Conservation (phyloP, 2,329 filamentous ascomycete genomes). For the Geoglossum cookeanum region DNA sequence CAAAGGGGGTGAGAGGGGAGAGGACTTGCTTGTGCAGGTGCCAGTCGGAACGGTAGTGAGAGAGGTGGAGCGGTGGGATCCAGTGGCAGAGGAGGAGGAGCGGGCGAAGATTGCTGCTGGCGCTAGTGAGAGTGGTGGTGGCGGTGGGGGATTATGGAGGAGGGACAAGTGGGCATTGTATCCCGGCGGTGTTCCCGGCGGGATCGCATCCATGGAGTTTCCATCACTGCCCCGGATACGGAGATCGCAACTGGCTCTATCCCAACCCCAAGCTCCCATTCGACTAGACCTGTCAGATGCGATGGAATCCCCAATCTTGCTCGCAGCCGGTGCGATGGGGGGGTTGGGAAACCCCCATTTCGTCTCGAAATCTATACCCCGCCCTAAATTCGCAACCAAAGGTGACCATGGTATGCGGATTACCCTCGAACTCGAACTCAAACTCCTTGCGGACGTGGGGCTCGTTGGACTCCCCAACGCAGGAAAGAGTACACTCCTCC, state of each 20-base stretch:
- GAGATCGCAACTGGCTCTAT: slow-evolving; percentile 36
- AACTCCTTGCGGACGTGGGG: slow-evolving; percentile 85
- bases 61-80: slow-evolving; percentile 63
- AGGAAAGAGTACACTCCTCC: slow-evolving; percentile 81
- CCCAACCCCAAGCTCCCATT: slow-evolving; percentile 56
- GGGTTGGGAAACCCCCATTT: slow-evolving; percentile 92
- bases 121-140: neutral
- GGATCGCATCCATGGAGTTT: slow-evolving; percentile 39
- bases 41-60: slow-evolving; percentile 82
- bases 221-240: slow-evolving; percentile 36
- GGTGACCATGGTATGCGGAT: slow-evolving; percentile 65
- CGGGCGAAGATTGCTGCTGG: slow-evolving; percentile 8
- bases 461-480: slow-evolving; percentile 91
- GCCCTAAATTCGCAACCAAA: slow-evolving; percentile 74
- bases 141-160: neutral
- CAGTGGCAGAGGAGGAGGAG: slow-evolving; percentile 43
- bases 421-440: slow-evolving; percentile 73
- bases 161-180: slow-evolving; percentile 73
- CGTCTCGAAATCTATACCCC: slow-evolving; percentile 49
- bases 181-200: slow-evolving; percentile 58
- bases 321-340: slow-evolving; percentile 74
- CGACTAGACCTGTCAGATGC: slow-evolving; percentile 39
- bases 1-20: slow-evolving; percentile 57
- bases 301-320: slow-evolving; percentile 65
- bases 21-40: slow-evolving; percentile 75